Base-by-base conservation (phyloP, 768 basidiomycete genomes). In the Leccinum subtestaceum region DNA sequence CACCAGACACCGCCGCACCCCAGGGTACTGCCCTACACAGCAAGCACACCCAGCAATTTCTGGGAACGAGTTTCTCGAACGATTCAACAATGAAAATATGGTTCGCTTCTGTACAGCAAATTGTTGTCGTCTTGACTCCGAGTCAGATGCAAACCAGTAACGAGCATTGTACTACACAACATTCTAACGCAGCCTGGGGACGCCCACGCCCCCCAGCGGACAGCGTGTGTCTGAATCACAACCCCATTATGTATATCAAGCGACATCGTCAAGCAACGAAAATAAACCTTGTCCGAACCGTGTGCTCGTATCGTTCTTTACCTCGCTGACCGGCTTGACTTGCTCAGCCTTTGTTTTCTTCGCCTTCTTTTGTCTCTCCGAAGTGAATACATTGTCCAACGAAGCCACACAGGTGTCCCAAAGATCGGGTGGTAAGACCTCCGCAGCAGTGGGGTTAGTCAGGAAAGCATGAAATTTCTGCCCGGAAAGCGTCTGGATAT, bases 401-500 rank as follows among this genome's bases (percentile, higher is more conserved):
- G 78, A 82, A 21, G 74, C 75, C 31, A 73, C 64, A 23, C 77
- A 79, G 3, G 84, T 84, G 21, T 72, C 70, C 81, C 82, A 83
- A 47, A 86, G 43, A 12, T 61, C 72, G 17, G 72, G 61, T 11
- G 76, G 67, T 5, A 79, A 52, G 17, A 36, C 53, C 17, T 63
- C 64, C 38, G 60, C 55, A 4, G 66, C 62, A 12, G 54, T 60
- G 5, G 65, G 57, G 8, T 72, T 66, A 13, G 79, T 78, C 57
- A 92, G 70, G 38, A 75, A 74, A 1, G 74, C 65, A 70, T 93
- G 90, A 62, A 91, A 84, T 25, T 59, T 63, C 64, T 68, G 72
- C 5, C 91, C 88, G 2, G 89, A 91, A 56, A 91, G 81, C 0
- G 66, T 61, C 49, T 78, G 76, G 15, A 77, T 77, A 46, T 79